Conservation (phyloP, 192 early-diverging fungal genomes). For the Coemansia sp. region DNA sequence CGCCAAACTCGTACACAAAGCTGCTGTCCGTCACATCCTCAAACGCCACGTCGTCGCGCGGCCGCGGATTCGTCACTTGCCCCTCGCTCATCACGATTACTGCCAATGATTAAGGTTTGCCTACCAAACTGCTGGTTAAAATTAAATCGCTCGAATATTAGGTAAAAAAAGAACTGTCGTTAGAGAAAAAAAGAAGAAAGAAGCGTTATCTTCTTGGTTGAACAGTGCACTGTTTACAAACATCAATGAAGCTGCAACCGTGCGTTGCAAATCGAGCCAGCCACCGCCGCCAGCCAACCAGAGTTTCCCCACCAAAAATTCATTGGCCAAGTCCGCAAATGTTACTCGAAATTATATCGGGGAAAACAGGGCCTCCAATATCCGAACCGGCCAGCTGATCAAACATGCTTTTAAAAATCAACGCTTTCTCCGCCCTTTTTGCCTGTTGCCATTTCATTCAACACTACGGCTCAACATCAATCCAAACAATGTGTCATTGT, state of each 20-base stretch:
- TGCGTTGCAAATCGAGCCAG: neutral
- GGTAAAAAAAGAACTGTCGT: neutral
- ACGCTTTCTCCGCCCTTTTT: no score
- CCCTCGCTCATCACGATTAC: constrained; percentile 5
- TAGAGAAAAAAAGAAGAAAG: neutral
- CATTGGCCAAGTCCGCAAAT: no score
- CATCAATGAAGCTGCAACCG: neutral
- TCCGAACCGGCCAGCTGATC: no score
- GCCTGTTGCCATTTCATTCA: neutral
- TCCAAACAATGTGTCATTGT: neutral
- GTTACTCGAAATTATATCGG: no score
- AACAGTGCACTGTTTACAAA: neutral
- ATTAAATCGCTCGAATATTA: neutral
- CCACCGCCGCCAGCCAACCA: constrained; percentile 1
- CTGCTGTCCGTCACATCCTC: constrained; percentile 62
- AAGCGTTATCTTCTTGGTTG: neutral
- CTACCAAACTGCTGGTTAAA: neutral
- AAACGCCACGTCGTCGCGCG: constrained; percentile 49
- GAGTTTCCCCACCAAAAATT: neutral
- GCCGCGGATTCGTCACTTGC: constrained; percentile 20
- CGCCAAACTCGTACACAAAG: constrained; percentile 74
- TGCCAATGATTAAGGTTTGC: neutral
- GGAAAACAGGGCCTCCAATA: no score
- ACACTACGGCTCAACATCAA: neutral
- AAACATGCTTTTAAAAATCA: no score